Evolutionary conservation across 768 basidiomycete genomes (phyloP).

Genomic region (Gloeostereum incarnatum): DNA sequence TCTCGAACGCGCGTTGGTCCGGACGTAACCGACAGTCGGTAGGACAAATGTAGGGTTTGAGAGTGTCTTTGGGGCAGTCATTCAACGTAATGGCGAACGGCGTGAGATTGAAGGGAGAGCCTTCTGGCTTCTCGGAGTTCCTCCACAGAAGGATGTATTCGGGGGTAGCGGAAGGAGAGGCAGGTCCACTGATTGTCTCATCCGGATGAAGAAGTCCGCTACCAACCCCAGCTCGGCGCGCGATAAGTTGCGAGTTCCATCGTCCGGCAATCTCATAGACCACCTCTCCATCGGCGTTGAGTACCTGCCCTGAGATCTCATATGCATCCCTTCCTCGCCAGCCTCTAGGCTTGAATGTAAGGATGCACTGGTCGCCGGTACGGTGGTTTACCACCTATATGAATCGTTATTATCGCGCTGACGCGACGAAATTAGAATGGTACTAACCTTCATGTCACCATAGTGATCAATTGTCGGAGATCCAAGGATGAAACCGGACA

Average conservation of each 20-base stretch:
- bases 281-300: slow-evolving; percentile 51
- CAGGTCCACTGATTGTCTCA: slow-evolving; percentile 39
- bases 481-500: slow-evolving; percentile 92
- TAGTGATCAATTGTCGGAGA: slow-evolving; percentile 86
- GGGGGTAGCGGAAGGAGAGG: slow-evolving; percentile 33
- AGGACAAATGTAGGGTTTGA: slow-evolving; percentile 68
- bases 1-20: slow-evolving; percentile 92
- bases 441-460: slow-evolving; percentile 85
- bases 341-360: slow-evolving; percentile 94
- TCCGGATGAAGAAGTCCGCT: slow-evolving; percentile 65
- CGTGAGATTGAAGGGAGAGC: slow-evolving; percentile 89
- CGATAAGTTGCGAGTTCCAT: slow-evolving; percentile 93
- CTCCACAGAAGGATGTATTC: slow-evolving; percentile 88
- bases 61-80: slow-evolving; percentile 63
- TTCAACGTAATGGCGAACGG: slow-evolving; percentile 92
- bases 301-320: slow-evolving; percentile 85
- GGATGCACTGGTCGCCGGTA: slow-evolving; percentile 75
- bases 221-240: slow-evolving; percentile 58
- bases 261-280: slow-evolving; percentile 89
- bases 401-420: no score
- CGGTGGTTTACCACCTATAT: slow-evolving; percentile 77
- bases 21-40: slow-evolving; percentile 91
- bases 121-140: slow-evolving; percentile 73
- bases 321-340: slow-evolving; percentile 90
- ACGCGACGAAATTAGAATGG: slow-evolving; percentile 1